These are phyloP conservation scores for Chloranthus sessilifolius DNA, from an alignment of 164 flowering plant species.

Conservation along the genomic window DNA sequence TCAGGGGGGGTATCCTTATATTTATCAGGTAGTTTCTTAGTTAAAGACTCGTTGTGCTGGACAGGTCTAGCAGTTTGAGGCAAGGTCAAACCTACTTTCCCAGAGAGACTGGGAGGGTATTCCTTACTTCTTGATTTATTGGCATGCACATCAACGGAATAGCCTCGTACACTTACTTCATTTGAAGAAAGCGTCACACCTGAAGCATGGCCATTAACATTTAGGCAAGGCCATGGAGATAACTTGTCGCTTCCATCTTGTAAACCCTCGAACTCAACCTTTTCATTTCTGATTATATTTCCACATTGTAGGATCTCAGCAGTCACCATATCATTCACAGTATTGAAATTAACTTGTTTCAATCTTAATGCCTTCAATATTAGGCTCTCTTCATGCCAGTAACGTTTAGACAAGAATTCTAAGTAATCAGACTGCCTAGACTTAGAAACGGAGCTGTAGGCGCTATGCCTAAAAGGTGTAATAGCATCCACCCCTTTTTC, in stretches of 20 bases:
- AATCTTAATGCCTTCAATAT: conserved; percentile 1
- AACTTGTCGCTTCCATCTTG: background rate
- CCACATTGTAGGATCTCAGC: background rate
- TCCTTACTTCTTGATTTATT: background rate
- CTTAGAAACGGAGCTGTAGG: background rate
- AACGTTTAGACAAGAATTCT: background rate
- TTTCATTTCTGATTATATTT: background rate
- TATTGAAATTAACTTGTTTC: background rate
- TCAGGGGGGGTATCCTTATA: background rate
- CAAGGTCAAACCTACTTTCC: background rate
- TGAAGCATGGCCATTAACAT: conserved; percentile 1
- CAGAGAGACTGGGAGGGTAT: background rate
- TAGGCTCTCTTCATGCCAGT: conserved; percentile 3
- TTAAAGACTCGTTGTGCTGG: conserved; percentile 6
- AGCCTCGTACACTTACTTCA: conserved; percentile 2
- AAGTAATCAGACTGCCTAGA: background rate
- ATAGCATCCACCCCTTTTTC: background rate
- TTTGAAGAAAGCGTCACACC: background rate
- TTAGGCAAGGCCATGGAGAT: no score
- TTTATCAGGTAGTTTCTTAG: background rate
- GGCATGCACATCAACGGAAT: background rate
- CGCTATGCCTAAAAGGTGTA: background rate
- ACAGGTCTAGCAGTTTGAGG: background rate
- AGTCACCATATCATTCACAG: background rate
- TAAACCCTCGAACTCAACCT: background rate